Conservation (phyloP, 306 rosid species). For the Dalbergia cultrata region DNA sequence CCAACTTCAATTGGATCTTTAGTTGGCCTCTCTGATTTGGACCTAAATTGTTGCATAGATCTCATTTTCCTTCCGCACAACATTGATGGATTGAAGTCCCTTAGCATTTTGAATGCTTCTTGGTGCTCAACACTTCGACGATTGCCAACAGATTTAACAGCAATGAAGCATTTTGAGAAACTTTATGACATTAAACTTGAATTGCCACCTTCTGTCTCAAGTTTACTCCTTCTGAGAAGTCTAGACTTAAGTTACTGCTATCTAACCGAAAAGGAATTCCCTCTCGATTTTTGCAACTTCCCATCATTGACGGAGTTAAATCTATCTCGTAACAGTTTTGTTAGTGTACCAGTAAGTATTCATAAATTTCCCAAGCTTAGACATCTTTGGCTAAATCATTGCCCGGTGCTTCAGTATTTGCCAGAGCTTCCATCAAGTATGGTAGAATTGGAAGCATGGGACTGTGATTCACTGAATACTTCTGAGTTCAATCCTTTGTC, state of each 20-base stretch:
- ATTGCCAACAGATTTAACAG: no score
- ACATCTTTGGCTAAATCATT: not conserved
- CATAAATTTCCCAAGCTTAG: not conserved
- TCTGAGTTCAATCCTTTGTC: not conserved
- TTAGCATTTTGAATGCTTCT: constrained; percentile 12
- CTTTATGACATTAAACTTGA: no score
- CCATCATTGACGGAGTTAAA: not conserved
- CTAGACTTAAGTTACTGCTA: constrained; percentile 35
- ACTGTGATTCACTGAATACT: not conserved
- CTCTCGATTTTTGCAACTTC: not conserved
- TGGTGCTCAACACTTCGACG: constrained; percentile 38
- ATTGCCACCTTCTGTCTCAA: constrained; percentile 19
- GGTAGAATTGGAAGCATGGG: not conserved
- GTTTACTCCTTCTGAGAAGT: not conserved
- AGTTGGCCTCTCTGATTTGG: not conserved
- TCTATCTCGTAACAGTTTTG: constrained; percentile 22
- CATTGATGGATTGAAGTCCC: constrained; percentile 12
- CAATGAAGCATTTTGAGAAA: no score
- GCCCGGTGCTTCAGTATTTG: not conserved
- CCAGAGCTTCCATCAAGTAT: constrained; percentile 9
- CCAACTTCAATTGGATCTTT: not conserved
- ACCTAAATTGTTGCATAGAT: not conserved
- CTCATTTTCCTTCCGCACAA: constrained; percentile 31
- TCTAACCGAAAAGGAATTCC: not conserved
- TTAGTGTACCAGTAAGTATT: not conserved